phyloP scores from a whole-genome alignment of 352 stramenopile genomes.

The Globisporangium iwayamae region DNA sequence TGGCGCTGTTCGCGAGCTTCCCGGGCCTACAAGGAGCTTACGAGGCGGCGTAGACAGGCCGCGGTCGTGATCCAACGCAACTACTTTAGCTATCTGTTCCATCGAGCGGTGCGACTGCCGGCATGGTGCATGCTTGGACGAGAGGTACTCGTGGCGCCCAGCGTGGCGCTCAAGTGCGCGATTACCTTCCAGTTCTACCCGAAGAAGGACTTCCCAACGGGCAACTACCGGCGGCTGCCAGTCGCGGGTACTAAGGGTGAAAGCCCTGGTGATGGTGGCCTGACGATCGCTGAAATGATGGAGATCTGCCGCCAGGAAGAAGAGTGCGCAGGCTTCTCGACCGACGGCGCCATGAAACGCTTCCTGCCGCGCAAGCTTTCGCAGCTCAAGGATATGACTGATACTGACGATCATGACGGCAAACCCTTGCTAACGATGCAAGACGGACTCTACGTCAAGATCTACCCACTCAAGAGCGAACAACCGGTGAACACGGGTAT shows the following conservation, averaged over 20 bases:
- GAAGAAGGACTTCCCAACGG: conserved; percentile 64
- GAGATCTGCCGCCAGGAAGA: conserved; percentile 63
- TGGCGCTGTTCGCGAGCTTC: conserved; percentile 32
- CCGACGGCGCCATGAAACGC: conserved; percentile 68
- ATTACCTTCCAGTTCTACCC: conserved; percentile 78
- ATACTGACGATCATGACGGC: neutral
- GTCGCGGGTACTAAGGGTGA: neutral
- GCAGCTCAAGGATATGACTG: conserved; percentile 54
- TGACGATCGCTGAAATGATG: conserved; percentile 41
- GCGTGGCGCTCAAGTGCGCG: conserved; percentile 53
- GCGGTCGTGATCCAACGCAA: conserved; percentile 61
- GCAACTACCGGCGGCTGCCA: conserved; percentile 52
- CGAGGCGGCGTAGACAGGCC: conserved; percentile 26
- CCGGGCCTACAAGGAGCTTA: conserved; percentile 30
- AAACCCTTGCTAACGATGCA: conserved; percentile 18
- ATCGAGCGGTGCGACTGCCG: conserved; percentile 48
- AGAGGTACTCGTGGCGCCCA: conserved; percentile 64
- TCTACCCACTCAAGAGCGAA: conserved; percentile 45
- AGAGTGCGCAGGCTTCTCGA: conserved; percentile 64
- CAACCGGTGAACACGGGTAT: conserved; percentile 51
- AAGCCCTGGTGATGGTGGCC: neutral
- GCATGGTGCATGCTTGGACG: conserved; percentile 58
- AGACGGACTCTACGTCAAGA: conserved; percentile 63
- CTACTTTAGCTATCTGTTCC: conserved; percentile 72
- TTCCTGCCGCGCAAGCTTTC: conserved; percentile 75